These are phyloP conservation scores for Ilyonectria sp. DNA, from an alignment of 2,329 filamentous ascomycete genomes.

Conservation along the genomic window DNA sequence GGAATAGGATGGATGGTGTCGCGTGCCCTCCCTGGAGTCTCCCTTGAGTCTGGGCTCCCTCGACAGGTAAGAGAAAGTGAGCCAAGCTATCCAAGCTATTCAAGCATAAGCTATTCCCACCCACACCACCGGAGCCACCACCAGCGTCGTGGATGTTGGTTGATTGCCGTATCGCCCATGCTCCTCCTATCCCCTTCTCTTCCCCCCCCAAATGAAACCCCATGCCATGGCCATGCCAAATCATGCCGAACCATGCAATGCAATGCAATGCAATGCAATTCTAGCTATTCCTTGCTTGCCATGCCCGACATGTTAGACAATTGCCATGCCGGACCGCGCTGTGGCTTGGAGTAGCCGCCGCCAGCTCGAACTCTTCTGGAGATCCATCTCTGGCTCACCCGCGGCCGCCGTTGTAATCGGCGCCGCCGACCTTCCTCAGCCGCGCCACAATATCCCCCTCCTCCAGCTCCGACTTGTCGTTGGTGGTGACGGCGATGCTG, in stretches of 20 bases:
- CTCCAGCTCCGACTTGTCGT: conserved; percentile 72
- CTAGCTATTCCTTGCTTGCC: not conserved
- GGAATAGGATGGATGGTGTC: not conserved
- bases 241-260: conserved; percentile 5
- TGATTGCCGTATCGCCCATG: not conserved
- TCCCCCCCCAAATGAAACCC: not conserved
- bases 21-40: conserved; percentile 1
- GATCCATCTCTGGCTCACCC: conserved; percentile 55
- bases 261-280: conserved; percentile 1
- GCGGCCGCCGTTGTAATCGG: conserved; percentile 79
- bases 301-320: not conserved
- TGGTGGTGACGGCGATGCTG: conserved; percentile 75
- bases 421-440: conserved; percentile 77
- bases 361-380: too few species aligned
- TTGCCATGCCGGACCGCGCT: not conserved
- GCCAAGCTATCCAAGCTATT: not conserved
- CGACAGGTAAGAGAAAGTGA: not conserved
- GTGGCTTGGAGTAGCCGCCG: too few species aligned
- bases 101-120: not conserved
- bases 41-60: not conserved
- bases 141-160: not conserved
- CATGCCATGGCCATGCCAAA: not conserved
- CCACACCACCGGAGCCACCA: not conserved
- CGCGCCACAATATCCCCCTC: conserved; percentile 73
- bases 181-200: not conserved